Evolutionary conservation across 1,284 basidiomycete genomes (phyloP).

Genomic region (Cutaneotrichosporon dermatis): DNA sequence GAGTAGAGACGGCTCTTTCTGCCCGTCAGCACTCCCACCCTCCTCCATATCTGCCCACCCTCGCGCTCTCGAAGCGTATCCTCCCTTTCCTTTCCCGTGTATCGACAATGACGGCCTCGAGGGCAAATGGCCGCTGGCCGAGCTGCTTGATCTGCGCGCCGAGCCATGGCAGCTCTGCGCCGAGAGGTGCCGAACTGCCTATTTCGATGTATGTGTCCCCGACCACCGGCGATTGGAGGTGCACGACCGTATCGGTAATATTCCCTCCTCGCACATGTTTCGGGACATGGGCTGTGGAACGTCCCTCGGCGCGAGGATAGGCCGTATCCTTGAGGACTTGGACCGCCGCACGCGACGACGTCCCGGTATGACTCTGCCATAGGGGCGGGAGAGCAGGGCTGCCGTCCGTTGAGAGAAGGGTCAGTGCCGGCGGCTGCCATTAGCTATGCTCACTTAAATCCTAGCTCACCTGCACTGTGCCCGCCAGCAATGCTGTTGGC

Average conservation of each 20-base stretch:
- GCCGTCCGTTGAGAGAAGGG: conserved; percentile 72
- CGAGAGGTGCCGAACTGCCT: conserved; percentile 46
- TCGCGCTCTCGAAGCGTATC: conserved; percentile 71
- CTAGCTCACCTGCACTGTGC: conserved; percentile 25
- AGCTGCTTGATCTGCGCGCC: conserved; percentile 68
- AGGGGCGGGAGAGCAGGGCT: conserved; percentile 59
- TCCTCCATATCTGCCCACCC: conserved; percentile 54
- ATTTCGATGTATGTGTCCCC: conserved; percentile 59
- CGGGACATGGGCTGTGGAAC: conserved; percentile 44
- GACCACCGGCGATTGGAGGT: conserved; percentile 72
- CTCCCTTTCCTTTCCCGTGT: conserved; percentile 57
- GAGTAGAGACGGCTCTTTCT: conserved; percentile 61
- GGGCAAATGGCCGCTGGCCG: conserved; percentile 60
- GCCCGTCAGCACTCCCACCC: conserved; percentile 10
- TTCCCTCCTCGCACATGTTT: conserved; percentile 38
- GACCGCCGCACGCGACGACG: conserved; percentile 60
- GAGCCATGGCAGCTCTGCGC: conserved; percentile 66
- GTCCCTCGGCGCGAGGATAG: conserved; percentile 1
- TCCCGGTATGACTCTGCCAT: conserved; percentile 58
- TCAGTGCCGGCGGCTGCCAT: conserved; percentile 61
- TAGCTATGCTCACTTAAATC: background rate
- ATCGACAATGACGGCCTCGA: conserved; percentile 73
- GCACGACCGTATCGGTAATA: conserved; percentile 63
- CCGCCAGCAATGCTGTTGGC: conserved; percentile 23
- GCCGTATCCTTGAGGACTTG: conserved; percentile 60